Base-by-base conservation (phyloP, 306 rosid genomes). In the Rosa persica region DNA sequence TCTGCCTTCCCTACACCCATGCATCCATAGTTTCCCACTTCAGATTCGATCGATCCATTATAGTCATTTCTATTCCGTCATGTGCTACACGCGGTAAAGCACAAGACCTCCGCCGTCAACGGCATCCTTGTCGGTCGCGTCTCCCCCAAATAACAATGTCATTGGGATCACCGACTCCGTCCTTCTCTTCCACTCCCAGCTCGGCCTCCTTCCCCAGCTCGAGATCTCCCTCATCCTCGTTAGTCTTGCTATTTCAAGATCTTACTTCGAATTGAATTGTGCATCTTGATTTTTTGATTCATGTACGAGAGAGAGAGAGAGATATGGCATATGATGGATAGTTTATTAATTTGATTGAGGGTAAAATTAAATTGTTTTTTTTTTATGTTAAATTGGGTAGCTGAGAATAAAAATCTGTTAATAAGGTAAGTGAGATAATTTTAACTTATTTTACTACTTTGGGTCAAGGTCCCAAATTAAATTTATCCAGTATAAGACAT, bases 151-250 rank as follows among this genome's bases (percentile, higher is more conserved):
- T n/a, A 89, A 87, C 82, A 90, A 89, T 73, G 80, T 87, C 85
- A 86, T 95, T 6, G 89, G 88, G 83, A 89, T 95, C 83, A 42
- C 87, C 73, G 98, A 95, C 74, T 87, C 98, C 11, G 96, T 95
- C 77, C 98, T 98, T 84, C 96, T 95, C 22, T 93, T 95, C 81
- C 98, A 95, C 83, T 88, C 98, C 69, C 90, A 87, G 83, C 69
- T 93, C 82, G 86, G 96, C 40, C 98, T 95, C 61, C 98, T 95
- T 67, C 98, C 98, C 9, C 98, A 89, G 83, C 87, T 95, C 52
- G 98, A 95, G 90, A 95, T 93, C 83, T 89, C 98, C 23, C 98
- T 93, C 64, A 84, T 95, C 40, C 90, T 95, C 85, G 98, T 95
- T 30, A 30, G 36, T 30, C 36, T 30, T 3, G 36, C 36, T 70